Evolutionary conservation across 1,284 basidiomycete genomes (phyloP).

Genomic region (Trichosporon ovoides): DNA sequence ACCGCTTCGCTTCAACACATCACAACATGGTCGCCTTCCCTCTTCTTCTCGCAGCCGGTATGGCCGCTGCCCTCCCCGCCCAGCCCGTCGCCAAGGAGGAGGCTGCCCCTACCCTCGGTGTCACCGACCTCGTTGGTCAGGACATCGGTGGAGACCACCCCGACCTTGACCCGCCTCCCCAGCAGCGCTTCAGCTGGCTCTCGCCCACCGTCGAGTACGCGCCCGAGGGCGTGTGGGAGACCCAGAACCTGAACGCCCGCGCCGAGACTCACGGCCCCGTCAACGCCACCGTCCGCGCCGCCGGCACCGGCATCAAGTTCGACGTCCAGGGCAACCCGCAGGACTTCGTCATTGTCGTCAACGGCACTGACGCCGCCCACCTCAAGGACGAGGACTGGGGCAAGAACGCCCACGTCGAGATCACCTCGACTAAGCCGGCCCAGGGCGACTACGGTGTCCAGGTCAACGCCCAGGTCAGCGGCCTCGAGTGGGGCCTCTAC

Average conservation of each 20-base stretch:
- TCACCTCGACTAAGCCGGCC: background rate
- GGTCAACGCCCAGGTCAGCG: background rate
- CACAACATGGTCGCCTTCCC: no score
- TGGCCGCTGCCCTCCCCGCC: no score
- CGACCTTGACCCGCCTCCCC: slow-evolving; percentile 60
- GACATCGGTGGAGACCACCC: no score
- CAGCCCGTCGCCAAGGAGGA: no score
- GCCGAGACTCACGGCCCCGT: background rate
- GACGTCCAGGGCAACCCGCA: background rate
- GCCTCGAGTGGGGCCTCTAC: background rate
- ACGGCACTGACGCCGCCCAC: no score
- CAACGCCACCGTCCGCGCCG: background rate
- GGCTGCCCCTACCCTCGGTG: no score
- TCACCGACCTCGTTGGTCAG: no score
- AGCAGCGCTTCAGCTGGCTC: slow-evolving; percentile 47
- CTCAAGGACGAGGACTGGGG: background rate
- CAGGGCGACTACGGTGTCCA: background rate
- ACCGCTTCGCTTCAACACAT: no score
- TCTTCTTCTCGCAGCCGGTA: no score
- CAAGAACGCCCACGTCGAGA: background rate
- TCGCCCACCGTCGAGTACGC: background rate
- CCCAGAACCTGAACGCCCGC: background rate
- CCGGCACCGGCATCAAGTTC: background rate
- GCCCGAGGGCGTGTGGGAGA: background rate
- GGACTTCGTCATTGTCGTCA: no score